Conservation (phyloP, 169 alveolate genomes). For the Cryptosporidium canis region DNA sequence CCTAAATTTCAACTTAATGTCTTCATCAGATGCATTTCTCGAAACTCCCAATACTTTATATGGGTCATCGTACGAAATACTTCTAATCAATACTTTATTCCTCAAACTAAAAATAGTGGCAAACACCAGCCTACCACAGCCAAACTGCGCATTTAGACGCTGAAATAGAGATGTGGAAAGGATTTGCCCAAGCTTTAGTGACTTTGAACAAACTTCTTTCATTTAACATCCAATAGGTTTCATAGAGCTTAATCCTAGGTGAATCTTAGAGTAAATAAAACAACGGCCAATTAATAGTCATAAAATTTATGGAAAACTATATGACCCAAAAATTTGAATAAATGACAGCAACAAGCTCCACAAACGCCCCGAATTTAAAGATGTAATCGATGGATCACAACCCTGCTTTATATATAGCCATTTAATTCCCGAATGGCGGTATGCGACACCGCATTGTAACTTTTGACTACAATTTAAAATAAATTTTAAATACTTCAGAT, state of each 20-base stretch:
- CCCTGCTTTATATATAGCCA: not conserved
- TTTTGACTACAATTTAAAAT: not conserved
- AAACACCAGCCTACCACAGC: not conserved
- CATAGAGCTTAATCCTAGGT: not conserved
- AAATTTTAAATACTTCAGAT: too few species aligned
- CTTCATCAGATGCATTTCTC: slow-evolving; percentile 87
- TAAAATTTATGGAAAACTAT: not conserved
- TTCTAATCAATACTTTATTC: not conserved
- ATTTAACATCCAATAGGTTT: not conserved
- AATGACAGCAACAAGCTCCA: not conserved
- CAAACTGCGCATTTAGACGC: not conserved
- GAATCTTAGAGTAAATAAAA: not conserved
- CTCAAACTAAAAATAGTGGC: not conserved
- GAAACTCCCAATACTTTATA: slow-evolving; percentile 88
- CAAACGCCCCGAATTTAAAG: not conserved
- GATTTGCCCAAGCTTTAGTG: not conserved
- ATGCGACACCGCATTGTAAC: slow-evolving; percentile 21
- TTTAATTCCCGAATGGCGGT: not conserved
- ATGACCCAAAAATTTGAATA: not conserved
- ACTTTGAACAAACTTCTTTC: not conserved
- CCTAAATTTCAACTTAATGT: slow-evolving; percentile 89
- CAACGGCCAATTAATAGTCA: not conserved
- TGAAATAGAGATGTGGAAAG: slow-evolving; percentile 4
- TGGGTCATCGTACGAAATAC: slow-evolving; percentile 78
- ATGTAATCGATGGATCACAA: not conserved